Evolutionary conservation across 805 yeast species (phyloP), one percentile per base, ranked within the genome.

Genomic region (Pichia heedii): DNA sequence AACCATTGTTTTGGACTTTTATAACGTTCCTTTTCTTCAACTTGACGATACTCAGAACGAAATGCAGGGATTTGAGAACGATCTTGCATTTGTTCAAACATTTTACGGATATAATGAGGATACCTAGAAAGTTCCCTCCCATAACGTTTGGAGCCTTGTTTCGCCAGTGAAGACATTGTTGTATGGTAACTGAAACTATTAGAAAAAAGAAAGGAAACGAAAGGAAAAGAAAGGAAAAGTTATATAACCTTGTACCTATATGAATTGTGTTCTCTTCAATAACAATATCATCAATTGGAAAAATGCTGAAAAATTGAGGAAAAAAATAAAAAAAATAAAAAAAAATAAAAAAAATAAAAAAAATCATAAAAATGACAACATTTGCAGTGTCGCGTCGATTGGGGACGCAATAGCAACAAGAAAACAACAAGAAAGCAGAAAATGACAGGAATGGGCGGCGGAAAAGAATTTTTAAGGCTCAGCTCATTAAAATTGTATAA

Each of bases 1-100:
- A 76, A 79, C 68, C 83, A 73, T 37, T 81, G 72, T 47, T 69
- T 68, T 29, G 74, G 66, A 15, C 67, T 65, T 52, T 71, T 71
- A 47, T 49, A 58, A 42, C 57, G 49, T 36, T 62, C 58, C 13
- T 58, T 55, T 36, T 58, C 59, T 3, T 62, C 61, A 16, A 67
- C 65, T 22, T 54, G 54, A 22, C 49, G 44, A 12, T 46, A 53
- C 39, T 54, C 54, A 8, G 58, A 50, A 45, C 56, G 45, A 20
- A 60, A 50, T 3, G 63, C 65, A 7, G 67, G 67, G 10, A 64
- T 43, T 44, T 60, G 64, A 2, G 61, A 51, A 22, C 51, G 44
- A 27, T 45, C 50, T 6, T 59, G 56, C 52, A 60, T 45, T 34
- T 56, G 53, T 34, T 56, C 59, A 46, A 63, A 56, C 52, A 56